Evolutionary conservation across 345 rosid species (phyloP).

Genomic region (Stellera chamaejasme): DNA sequence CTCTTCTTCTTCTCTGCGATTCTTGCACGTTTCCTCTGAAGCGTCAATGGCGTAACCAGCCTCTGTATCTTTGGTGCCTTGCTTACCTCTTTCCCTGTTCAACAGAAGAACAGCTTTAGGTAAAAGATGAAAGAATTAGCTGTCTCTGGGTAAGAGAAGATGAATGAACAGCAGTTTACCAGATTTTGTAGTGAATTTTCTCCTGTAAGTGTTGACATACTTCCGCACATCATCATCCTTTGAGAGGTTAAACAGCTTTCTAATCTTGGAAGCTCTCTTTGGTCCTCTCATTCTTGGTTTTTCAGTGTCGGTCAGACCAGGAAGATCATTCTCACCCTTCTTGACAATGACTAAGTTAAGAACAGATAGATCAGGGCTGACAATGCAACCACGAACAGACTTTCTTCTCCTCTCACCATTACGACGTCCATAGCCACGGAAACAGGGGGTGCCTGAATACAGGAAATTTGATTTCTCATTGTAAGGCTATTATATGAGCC

Average conservation of each 20-base stretch:
- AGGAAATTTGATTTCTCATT: background rate
- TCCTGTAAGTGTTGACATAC: constrained; percentile 75
- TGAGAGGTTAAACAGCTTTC: constrained; percentile 60
- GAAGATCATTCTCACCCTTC: constrained; percentile 74
- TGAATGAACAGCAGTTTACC: constrained; percentile 19
- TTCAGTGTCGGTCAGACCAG: constrained; percentile 65
- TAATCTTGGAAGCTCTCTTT: constrained; percentile 75
- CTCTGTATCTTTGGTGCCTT: constrained; percentile 61
- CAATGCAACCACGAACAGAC: constrained; percentile 89
- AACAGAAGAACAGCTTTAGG: background rate
- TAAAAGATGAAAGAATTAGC: no score
- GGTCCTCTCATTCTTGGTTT: constrained; percentile 87
- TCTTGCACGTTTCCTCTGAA: constrained; percentile 50
- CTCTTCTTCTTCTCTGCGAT: constrained; percentile 49
- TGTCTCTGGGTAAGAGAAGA: background rate
- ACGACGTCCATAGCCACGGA: constrained; percentile 72
- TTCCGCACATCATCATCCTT: constrained; percentile 80
- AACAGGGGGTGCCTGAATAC: constrained; percentile 62
- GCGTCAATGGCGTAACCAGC: constrained; percentile 51
- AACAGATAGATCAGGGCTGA: constrained; percentile 74
- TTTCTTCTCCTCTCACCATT: constrained; percentile 74
- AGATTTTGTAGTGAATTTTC: constrained; percentile 61
- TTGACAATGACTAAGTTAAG: constrained; percentile 72
- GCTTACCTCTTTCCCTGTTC: constrained; percentile 46
- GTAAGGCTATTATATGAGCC: no score